Percentiles rank a stretch among this genome's conserved stretches.
These are phyloP conservation scores for Neophaeococcomyces aloes DNA, from an alignment of 2,329 filamentous ascomycete species.

Conservation along the genomic window DNA sequence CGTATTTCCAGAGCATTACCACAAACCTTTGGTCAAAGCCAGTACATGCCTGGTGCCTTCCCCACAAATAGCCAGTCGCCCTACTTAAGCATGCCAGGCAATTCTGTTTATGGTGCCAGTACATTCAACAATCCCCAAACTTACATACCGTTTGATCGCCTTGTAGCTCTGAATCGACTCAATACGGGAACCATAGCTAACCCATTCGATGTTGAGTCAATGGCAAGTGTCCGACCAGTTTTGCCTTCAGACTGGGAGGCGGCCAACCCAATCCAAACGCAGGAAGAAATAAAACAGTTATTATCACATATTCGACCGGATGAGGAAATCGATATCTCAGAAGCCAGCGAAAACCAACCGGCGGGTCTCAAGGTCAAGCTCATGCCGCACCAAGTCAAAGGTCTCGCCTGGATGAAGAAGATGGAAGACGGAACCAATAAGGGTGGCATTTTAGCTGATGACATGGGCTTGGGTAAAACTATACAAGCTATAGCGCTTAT, in stretches of 20 bases:
- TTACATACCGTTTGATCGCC: neutral
- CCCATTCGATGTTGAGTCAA: neutral
- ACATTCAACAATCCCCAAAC: neutral
- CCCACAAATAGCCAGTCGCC: slow-evolving; percentile 2
- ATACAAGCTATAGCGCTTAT: slow-evolving; percentile 74
- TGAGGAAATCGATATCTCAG: slow-evolving; percentile 57
- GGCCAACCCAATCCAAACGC: slow-evolving; percentile 41
- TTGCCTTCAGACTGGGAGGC: slow-evolving; percentile 4
- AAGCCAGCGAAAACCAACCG: slow-evolving; percentile 54
- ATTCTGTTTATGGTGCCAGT: slow-evolving; percentile 13
- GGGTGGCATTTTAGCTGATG: slow-evolving; percentile 66
- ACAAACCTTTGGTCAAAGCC: neutral
- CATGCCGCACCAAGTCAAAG: slow-evolving; percentile 73
- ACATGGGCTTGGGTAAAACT: slow-evolving; percentile 79
- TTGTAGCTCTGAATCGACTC: neutral
- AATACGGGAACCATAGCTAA: neutral
- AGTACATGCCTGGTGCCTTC: slow-evolving; percentile 16
- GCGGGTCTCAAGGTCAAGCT: slow-evolving; percentile 56
- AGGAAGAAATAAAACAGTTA: slow-evolving; percentile 59
- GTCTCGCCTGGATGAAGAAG: slow-evolving; percentile 63
- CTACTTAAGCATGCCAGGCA: slow-evolving; percentile 12
- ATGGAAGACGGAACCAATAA: slow-evolving; percentile 62
- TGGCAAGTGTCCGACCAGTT: neutral
- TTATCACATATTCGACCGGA: slow-evolving; percentile 65
- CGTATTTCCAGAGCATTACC: slow-evolving; percentile 2